Base-by-base conservation (phyloP, 1,139 yeast genomes). In the Blastobotrys petasosporus region DNA sequence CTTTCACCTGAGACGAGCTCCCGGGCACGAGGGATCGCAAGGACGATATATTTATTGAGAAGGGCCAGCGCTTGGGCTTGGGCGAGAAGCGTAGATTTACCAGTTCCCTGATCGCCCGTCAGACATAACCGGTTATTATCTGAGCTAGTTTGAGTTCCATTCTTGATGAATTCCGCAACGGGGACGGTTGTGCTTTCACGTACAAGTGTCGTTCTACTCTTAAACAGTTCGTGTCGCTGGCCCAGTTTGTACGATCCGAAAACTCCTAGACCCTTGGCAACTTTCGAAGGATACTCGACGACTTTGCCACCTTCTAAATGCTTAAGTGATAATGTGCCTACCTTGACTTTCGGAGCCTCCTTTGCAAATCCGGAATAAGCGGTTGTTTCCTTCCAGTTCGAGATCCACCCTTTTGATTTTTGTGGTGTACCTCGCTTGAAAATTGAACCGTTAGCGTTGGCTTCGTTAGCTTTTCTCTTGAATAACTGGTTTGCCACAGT, bases 91-190 rank as follows among this genome's bases (percentile, higher is more conserved):
- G 88, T 78, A 2, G 92, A 77, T 67, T 90, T 90, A 9, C 97
- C 97, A 9, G 76, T 74, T 40, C 96, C 96, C 41, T 77, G 69
- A 48, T 75, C 80, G 37, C 97, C 97, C 30, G 77, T 65, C 17
- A 90, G 55, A 42, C 84, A 70, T 36, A 75, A 56, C 58, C 85
- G 72, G 61, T 80, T 83, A 10, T 65, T 57, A 13, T 61, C 57
- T 1, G 78, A 69, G 1, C 65, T 44, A 1, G 63, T 38, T 5
- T 48, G 39, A 8, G 41, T 31, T 6, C 58, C 58, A 4, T 55
- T 50, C n/a, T 57, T 41, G 17, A 67, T 55, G 8, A 71, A 54
- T 1, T 62, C 55, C 9, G 57, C 47, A 5, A 74, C 43, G 32
- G 56, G 50, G 10, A 56, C 41, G 1, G 76, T 67, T 45, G 70